phyloP scores from a whole-genome alignment of 805 yeast genomes.

The Pichia heedii region DNA sequence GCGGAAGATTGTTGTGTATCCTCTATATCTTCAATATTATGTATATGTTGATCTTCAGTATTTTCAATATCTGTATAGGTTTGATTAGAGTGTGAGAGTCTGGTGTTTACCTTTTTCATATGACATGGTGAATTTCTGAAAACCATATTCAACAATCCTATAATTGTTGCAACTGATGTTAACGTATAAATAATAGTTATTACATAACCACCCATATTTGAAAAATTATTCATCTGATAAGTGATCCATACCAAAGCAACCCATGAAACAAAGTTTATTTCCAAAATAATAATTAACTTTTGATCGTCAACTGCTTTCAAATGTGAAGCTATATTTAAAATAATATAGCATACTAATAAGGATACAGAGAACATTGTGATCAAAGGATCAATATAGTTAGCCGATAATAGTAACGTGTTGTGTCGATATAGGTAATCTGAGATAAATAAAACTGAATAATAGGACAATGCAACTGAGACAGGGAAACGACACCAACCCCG shows the following conservation, averaged over 20 bases:
- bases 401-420: slow-evolving; percentile 45
- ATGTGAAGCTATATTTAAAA: slow-evolving; percentile 40
- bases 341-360: slow-evolving; percentile 44
- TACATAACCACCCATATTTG: slow-evolving; percentile 46
- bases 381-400: slow-evolving; percentile 41
- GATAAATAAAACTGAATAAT: slow-evolving; percentile 27
- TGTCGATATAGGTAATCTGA: slow-evolving; percentile 32
- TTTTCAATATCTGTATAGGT: slow-evolving; percentile 4
- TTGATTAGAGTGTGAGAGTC: background rate
- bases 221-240: slow-evolving; percentile 35
- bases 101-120: background rate
- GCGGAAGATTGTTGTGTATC: no score
- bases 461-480: slow-evolving; percentile 40
- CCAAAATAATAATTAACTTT: slow-evolving; percentile 48
- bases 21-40: slow-evolving; percentile 4
- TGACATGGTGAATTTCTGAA: slow-evolving; percentile 2
- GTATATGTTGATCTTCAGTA: slow-evolving; percentile 4
- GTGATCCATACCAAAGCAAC: slow-evolving; percentile 41
- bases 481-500: slow-evolving; percentile 52
- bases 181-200: slow-evolving; percentile 38
- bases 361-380: slow-evolving; percentile 39
- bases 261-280: slow-evolving; percentile 54
- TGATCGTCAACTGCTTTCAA: slow-evolving; percentile 47
- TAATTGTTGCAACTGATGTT: slow-evolving; percentile 36
- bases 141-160: slow-evolving; percentile 30